phyloP scores from a whole-genome alignment of 169 alveolate species.

The Cryptosporidium bovis region DNA sequence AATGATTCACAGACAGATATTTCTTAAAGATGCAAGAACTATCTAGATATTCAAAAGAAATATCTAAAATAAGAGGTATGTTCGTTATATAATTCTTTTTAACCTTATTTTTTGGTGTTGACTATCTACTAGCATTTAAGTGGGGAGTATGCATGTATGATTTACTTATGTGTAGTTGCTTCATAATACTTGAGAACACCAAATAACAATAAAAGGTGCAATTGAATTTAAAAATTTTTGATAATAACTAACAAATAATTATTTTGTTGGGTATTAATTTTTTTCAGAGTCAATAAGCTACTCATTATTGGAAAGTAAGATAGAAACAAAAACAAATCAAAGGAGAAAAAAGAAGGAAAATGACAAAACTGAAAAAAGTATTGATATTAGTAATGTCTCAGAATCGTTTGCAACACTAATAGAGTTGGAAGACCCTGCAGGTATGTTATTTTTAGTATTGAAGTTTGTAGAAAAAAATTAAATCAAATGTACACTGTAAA shows the following conservation, averaged over 20 bases:
- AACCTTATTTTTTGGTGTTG: no score
- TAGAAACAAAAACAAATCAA: not conserved
- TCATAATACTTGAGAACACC: not conserved
- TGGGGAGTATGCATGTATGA: no score
- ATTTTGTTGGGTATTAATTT: not conserved
- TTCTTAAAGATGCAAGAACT: constrained; percentile 10
- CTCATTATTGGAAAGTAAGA: constrained; percentile 49
- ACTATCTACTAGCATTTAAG: no score
- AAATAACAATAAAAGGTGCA: not conserved
- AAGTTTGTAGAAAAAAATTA: no score
- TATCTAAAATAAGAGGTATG: constrained; percentile 68
- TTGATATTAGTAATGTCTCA: constrained; percentile 26
- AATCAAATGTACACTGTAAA: not conserved
- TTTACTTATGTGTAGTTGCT: no score
- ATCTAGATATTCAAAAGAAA: constrained; percentile 46
- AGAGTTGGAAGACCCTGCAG: constrained; percentile 65
- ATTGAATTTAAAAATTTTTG: not conserved
- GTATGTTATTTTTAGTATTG: constrained; percentile 23
- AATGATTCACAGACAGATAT: not conserved
- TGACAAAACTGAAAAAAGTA: not conserved
- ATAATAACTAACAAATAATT: not conserved
- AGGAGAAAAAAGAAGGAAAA: not conserved
- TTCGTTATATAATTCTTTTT: not conserved
- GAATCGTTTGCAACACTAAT: constrained; percentile 51
- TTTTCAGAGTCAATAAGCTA: constrained; percentile 62